Conservation (phyloP, 768 basidiomycete species). For the Filobasidium floriforme region DNA sequence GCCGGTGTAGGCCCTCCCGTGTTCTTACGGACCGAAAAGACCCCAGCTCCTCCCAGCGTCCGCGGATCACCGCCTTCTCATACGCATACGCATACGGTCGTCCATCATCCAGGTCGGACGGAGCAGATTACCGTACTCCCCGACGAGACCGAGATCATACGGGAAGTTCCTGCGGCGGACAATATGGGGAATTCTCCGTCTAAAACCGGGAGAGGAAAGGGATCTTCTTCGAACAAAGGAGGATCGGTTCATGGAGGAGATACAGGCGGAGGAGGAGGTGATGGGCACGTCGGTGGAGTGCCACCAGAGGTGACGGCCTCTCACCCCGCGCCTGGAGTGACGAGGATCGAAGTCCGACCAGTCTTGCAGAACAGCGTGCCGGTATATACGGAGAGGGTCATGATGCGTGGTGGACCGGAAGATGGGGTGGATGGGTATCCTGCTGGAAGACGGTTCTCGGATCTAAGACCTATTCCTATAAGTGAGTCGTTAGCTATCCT, state of each 20-base stretch:
- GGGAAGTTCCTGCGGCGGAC: not conserved
- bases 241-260: too few species aligned
- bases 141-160: constrained; percentile 8
- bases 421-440: not conserved
- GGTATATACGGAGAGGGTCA: constrained; percentile 2
- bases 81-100: not conserved
- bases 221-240: constrained; percentile 8
- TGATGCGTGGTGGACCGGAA: constrained; percentile 1
- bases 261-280: too few species aligned
- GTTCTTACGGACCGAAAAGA: not conserved
- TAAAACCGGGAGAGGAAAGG: not conserved
- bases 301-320: not conserved
- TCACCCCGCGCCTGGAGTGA: not conserved
- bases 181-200: not conserved
- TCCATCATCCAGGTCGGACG: not conserved
- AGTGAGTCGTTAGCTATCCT: too few species aligned
- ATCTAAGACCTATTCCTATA: constrained; percentile 15
- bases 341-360: not conserved
- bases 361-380: not conserved
- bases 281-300: too few species aligned
- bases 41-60: not conserved
- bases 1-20: not conserved
- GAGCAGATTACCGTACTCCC: not conserved
- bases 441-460: not conserved
- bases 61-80: not conserved